These are phyloP conservation scores for Myriosclerotinia curreyana DNA, from an alignment of 2,329 filamentous ascomycete genomes.

Conservation along the genomic window DNA sequence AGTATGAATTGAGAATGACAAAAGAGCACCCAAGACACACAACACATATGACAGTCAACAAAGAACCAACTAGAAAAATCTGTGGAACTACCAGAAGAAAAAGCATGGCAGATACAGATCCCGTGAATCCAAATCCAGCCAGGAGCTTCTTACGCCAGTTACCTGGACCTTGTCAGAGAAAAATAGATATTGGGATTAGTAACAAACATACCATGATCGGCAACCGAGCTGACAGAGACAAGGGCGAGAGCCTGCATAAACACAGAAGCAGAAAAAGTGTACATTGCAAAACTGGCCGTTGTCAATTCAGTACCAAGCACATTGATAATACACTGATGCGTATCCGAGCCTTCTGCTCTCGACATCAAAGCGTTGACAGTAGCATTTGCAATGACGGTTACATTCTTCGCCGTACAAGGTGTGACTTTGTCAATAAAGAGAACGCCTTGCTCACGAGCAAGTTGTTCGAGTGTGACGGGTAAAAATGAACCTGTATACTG, in stretches of 20 bases:
- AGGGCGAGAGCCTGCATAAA: slow-evolving; percentile 84
- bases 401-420: slow-evolving; percentile 60
- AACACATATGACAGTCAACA: slow-evolving; percentile 85
- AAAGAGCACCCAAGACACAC: slow-evolving; percentile 93
- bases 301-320: slow-evolving; percentile 84
- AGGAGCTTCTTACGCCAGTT: slow-evolving; percentile 85
- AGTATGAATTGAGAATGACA: slow-evolving; percentile 89
- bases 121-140: slow-evolving; percentile 76
- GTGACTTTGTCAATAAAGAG: slow-evolving; percentile 72
- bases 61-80: slow-evolving; percentile 72
- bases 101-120: slow-evolving; percentile 78
- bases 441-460: slow-evolving; percentile 88
- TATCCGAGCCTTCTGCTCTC: slow-evolving; percentile 31
- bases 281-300: slow-evolving; percentile 96
- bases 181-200: not conserved
- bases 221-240: slow-evolving; percentile 91
- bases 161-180: slow-evolving; percentile 27
- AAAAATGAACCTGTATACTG: slow-evolving; percentile 72
- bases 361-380: slow-evolving; percentile 29
- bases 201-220: slow-evolving; percentile 69
- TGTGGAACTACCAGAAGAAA: slow-evolving; percentile 75
- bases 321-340: slow-evolving; percentile 65
- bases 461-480: slow-evolving; percentile 88
- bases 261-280: slow-evolving; percentile 91
- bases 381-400: slow-evolving; percentile 22